A percentile compares a stretch with the other conserved stretches of the same genome.
Conservation (phyloP, 2,329 filamentous ascomycete species). For the Penicillium polonicum region DNA sequence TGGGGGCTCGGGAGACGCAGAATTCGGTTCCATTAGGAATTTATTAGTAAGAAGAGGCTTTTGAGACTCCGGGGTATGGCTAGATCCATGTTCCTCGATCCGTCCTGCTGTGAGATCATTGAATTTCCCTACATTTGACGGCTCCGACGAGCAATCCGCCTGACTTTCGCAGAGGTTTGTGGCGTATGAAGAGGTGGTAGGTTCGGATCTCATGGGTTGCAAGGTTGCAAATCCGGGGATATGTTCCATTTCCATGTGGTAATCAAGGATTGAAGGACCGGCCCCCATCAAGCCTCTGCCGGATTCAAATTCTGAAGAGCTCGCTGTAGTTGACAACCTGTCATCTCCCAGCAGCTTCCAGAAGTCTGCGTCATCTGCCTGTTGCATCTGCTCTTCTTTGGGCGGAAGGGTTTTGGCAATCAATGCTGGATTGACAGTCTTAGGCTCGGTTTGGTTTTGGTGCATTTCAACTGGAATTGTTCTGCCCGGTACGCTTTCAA, state of each 20-base stretch:
- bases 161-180: not conserved
- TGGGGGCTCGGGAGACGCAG: not conserved
- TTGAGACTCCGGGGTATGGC: conserved; percentile 21
- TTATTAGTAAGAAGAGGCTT: conserved; percentile 14
- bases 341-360: not conserved
- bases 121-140: not conserved
- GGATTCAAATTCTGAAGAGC: not conserved
- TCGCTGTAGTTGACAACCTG: not conserved
- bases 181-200: not conserved
- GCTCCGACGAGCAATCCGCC: conserved; percentile 2
- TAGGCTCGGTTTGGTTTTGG: not conserved
- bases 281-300: conserved; percentile 1
- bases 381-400: not conserved
- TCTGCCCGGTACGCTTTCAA: not conserved
- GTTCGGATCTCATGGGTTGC: conserved; percentile 1
- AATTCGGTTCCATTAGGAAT: not conserved
- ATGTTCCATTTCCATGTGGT: conserved; percentile 12
- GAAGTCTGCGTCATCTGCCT: not conserved
- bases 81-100: not conserved
- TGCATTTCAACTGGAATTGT: not conserved
- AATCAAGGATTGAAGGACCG: conserved; percentile 7
- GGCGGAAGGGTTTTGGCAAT: not conserved
- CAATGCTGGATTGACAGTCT: not conserved
- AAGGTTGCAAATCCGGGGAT: conserved; percentile 7
- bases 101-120: not conserved